These are phyloP conservation scores for Malus hybrid DNA, from an alignment of 331 rosid species.

Conservation along the genomic window DNA sequence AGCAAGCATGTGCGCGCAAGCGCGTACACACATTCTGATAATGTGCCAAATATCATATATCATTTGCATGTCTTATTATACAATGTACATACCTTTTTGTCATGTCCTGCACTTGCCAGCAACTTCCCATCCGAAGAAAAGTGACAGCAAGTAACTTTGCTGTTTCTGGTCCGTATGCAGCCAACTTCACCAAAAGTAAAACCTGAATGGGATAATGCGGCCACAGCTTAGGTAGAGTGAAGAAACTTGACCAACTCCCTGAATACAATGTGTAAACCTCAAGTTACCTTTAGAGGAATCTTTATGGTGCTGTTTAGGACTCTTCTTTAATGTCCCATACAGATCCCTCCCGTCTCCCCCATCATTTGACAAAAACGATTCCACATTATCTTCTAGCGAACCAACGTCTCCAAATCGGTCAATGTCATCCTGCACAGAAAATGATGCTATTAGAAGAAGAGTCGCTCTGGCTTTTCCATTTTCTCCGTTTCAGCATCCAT, in stretches of 20 bases:
- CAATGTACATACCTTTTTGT: constrained; percentile 62
- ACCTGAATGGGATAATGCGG: constrained; percentile 33
- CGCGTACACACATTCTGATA: no score
- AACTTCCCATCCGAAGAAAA: constrained; percentile 89
- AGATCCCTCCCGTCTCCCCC: constrained; percentile 70
- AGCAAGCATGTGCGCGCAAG: no score
- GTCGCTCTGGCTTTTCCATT: background rate
- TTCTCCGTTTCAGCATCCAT: background rate
- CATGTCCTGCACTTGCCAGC: constrained; percentile 93
- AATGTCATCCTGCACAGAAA: constrained; percentile 71
- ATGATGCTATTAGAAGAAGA: constrained; percentile 6
- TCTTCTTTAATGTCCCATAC: constrained; percentile 56
- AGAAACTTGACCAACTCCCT: background rate
- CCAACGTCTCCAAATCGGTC: constrained; percentile 90
- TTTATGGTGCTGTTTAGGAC: constrained; percentile 49
- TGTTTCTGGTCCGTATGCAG: constrained; percentile 68
- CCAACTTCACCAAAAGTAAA: constrained; percentile 63
- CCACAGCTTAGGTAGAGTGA: constrained; percentile 15
- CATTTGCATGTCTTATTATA: background rate
- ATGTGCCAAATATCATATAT: no score
- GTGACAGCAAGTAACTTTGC: constrained; percentile 84
- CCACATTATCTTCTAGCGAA: constrained; percentile 84
- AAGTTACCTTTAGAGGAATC: constrained; percentile 74
- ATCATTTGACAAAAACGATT: constrained; percentile 85
- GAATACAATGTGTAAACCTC: background rate